Evolutionary conservation across 345 rosid genomes (phyloP), one percentile per base, ranked within the genome.

Genomic region (Geranium rotundifolium): DNA sequence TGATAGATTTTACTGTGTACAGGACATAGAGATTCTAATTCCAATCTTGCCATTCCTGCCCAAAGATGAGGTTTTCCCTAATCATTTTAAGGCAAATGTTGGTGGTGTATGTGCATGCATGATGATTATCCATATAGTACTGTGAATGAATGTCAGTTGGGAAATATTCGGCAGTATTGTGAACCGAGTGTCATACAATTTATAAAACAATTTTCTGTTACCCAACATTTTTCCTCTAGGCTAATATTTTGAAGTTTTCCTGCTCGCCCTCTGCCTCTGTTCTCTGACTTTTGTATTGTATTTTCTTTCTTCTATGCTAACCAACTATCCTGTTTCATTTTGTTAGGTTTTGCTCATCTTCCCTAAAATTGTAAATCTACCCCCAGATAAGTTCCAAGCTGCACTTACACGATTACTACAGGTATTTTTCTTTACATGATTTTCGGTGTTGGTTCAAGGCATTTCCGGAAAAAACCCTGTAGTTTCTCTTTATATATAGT

Each of bases 11-110:
- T 55, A 68, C 67, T 75, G 75, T 66, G 76, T 69, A 27, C 89
- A 93, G 99, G 95, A 93, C 75, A 80, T 80, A 30, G 97, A 93
- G 79, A 82, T 93, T 75, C 66, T 93, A 61, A 72, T 88, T 76
- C 97, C 99, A 64, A 66, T 90, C 59, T 71, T 93, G 75, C 96
- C 97, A 4, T 93, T 83, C 80, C 69, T 93, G 69, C 82, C 89
- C 15, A 78, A 90, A 80, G 91, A 90, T 58, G 91, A 93, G 91
- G 99, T 93, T 71, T 65, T 64, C 64, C 63, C 74, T 59, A 7
- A 30, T 61, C 23, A 71, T 23, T 65, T 61, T 23, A 10, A 18
- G 54, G 17, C 46, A 62, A 57, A 19, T 55, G 50, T 49, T 55
- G 57, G 17, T 59, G 18, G 46, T 29, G 63, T 54, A 50, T 29